These are phyloP conservation scores for Daldinia decipiens DNA, from an alignment of 495 filamentous ascomycete genomes.

Conservation along the genomic window DNA sequence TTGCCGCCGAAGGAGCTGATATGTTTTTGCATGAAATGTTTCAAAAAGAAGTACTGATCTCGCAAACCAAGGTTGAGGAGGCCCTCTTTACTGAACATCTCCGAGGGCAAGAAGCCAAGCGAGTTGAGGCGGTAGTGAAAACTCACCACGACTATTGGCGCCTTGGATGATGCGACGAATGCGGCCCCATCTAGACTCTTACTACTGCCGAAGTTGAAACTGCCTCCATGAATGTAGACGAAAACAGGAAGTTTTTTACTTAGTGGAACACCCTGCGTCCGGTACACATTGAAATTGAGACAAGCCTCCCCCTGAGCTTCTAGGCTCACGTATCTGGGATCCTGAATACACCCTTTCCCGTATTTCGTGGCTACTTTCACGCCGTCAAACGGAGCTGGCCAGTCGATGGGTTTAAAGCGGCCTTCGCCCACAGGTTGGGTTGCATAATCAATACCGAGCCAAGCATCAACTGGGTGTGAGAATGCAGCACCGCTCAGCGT, in stretches of 20 bases:
- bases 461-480: conserved; percentile 36
- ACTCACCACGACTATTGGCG: conserved; percentile 65
- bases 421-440: conserved; percentile 37
- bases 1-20: conserved; percentile 71
- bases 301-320: conserved; percentile 57
- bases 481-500: conserved; percentile 33
- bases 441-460: conserved; percentile 43
- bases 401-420: conserved; percentile 36
- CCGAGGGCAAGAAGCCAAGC: conserved; percentile 71
- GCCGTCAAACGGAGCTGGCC: conserved; percentile 33
- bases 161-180: conserved; percentile 63
- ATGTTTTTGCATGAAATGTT: conserved; percentile 71
- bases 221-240: conserved; percentile 66
- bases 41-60: conserved; percentile 68
- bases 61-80: conserved; percentile 72
- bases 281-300: conserved; percentile 61
- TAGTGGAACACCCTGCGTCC: conserved; percentile 46
- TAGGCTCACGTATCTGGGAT: conserved; percentile 24
- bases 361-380: conserved; percentile 31
- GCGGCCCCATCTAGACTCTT: conserved; percentile 57
- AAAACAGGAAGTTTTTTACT: conserved; percentile 63
- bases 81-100: conserved; percentile 62
- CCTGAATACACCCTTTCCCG: conserved; percentile 35
- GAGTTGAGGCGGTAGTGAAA: conserved; percentile 74
- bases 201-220: conserved; percentile 60